Evolutionary conservation across 495 filamentous ascomycete genomes (phyloP), one percentile per base, ranked within the genome.

Genomic region (Xylaria curta): DNA sequence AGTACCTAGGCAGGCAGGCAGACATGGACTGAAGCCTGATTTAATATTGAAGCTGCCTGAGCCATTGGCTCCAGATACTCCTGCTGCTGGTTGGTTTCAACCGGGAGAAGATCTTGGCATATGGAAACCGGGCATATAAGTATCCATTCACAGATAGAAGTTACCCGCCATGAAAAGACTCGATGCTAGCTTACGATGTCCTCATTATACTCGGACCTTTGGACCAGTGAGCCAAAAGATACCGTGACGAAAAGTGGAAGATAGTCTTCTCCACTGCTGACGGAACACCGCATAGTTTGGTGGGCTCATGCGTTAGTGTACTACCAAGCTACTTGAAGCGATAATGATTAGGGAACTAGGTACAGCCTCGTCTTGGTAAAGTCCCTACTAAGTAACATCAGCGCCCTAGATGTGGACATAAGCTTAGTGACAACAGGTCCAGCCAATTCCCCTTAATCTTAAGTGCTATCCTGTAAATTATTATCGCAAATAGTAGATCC

Each of bases 21-120:
- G 24, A 36, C 58, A 38, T 60, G 58, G 58, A 60, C 33, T 60
- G 58, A 36, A 4, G 33, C 58, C 58, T 60, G 58, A 60, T 38
- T 38, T 21, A 36, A 59, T 13, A 19, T 21, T 9, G 58, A 21
- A 38, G 2, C 5, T 21, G 19, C 33, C 33, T 40, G 33, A 36
- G 17, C 19, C 19, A 38, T 60, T 38, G 58, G 58, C 58, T 36
- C 58, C 10, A 15, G 58, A 38, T 40, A n/a, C 19, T 60, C 19
- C 58, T 40, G 19, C 17, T 60, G 21, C 15, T 38, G 19, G 19
- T 4, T 40, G 2, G 28, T 21, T 60, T 60, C 58, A 60, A 60
- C 58, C 58, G 58, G 58, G 21, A n/a, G 5, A 21, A 8, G 0
- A 21, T 60, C 58, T 60, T 60, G 58, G 58, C 58, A 60, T 7